Evolutionary conservation across 2,329 filamentous ascomycete species (phyloP).

Genomic region (Neonectria faginata): DNA sequence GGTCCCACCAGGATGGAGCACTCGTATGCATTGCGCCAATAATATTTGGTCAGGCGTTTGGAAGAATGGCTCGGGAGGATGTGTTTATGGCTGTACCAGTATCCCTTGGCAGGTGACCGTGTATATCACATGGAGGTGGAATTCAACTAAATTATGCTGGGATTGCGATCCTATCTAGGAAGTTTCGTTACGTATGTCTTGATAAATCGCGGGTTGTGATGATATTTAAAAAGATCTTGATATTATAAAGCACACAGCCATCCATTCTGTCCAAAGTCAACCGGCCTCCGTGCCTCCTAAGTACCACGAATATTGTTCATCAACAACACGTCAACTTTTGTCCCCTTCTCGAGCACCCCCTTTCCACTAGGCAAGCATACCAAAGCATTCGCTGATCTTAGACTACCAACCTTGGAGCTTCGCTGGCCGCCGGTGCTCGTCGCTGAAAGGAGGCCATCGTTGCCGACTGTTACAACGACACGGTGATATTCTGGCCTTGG

Average conservation of each 20-base stretch:
- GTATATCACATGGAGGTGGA: conserved; percentile 50
- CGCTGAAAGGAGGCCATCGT: conserved; percentile 77
- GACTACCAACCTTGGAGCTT: conserved; percentile 88
- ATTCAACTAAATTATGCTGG: conserved; percentile 45
- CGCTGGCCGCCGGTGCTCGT: conserved; percentile 89
- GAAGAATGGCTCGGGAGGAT: conserved; percentile 52
- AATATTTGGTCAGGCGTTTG: conserved; percentile 56
- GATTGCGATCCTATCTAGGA: conserved; percentile 34
- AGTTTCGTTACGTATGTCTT: conserved; percentile 35
- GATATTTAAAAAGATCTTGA: conserved; percentile 14
- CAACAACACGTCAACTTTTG: conserved; percentile 80
- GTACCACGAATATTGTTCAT: conserved; percentile 67
- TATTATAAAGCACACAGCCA: neutral
- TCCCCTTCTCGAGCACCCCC: conserved; percentile 74
- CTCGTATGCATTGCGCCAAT: conserved; percentile 53
- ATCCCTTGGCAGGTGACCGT: conserved; percentile 47
- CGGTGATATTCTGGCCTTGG: conserved; percentile 91
- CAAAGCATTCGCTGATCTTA: conserved; percentile 89
- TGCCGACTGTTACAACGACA: conserved; percentile 74
- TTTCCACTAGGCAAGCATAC: conserved; percentile 77
- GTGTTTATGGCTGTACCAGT: conserved; percentile 52
- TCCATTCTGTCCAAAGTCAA: neutral
- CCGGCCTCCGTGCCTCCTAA: conserved; percentile 16
- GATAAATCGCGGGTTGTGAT: conserved; percentile 36
- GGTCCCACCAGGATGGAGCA: conserved; percentile 41